Evolutionary conservation across 306 rosid species (phyloP).

Genomic region (Fagus crenata): DNA sequence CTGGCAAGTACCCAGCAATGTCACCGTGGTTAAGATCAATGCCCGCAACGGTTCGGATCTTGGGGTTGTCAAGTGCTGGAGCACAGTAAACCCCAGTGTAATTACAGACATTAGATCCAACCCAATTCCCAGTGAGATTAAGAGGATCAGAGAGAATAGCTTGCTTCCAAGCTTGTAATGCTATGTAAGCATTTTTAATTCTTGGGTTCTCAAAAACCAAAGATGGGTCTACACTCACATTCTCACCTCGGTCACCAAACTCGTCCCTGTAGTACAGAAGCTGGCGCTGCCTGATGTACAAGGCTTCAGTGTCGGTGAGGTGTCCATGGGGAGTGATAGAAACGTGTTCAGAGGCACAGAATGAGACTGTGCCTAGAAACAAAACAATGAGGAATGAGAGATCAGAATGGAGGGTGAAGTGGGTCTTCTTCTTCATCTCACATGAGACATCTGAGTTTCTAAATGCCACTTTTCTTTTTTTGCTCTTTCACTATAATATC

Average conservation of each 20-base stretch:
- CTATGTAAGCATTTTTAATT: slow-evolving; percentile 66
- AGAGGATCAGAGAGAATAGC: slow-evolving; percentile 85
- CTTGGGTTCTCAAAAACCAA: slow-evolving; percentile 64
- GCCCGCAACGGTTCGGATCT: slow-evolving; percentile 78
- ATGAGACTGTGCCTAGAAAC: slow-evolving; percentile 24
- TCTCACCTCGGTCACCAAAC: slow-evolving; percentile 80
- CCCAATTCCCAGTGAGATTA: slow-evolving; percentile 61
- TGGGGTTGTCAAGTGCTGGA: slow-evolving; percentile 53
- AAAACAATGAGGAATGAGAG: slow-evolving; percentile 28
- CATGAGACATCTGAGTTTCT: slow-evolving; percentile 63
- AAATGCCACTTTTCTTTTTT: slow-evolving; percentile 31
- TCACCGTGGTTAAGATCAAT: slow-evolving; percentile 94
- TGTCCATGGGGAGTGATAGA: slow-evolving; percentile 43
- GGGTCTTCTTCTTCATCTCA: slow-evolving; percentile 85
- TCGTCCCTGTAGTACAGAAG: slow-evolving; percentile 83
- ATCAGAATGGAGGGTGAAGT: slow-evolving; percentile 17
- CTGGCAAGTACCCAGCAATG: slow-evolving; percentile 93
- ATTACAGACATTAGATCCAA: slow-evolving; percentile 69
- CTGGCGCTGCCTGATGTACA: slow-evolving; percentile 71
- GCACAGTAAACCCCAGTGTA: slow-evolving; percentile 78
- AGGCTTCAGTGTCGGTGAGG: slow-evolving; percentile 52
- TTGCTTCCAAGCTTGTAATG: slow-evolving; percentile 75
- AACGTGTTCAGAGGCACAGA: slow-evolving; percentile 11
- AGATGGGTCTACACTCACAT: slow-evolving; percentile 64
- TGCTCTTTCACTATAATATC: background rate